These are phyloP conservation scores for Closterium sp. DNA, from an alignment of 139 green algal species.

Conservation along the genomic window DNA sequence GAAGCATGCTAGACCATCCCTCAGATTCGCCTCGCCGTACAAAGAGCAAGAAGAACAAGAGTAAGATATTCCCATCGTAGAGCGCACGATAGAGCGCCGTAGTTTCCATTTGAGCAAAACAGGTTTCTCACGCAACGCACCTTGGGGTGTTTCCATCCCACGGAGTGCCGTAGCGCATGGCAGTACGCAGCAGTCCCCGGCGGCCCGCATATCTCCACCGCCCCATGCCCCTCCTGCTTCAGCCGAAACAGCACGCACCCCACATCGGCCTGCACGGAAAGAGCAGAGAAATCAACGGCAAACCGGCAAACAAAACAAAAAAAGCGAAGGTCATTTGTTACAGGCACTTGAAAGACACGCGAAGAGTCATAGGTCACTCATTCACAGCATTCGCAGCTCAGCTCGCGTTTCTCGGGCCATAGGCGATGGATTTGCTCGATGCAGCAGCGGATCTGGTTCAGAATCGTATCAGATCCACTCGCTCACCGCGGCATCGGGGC, in stretches of 20 bases:
- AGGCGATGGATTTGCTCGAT: not conserved
- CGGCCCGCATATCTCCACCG: constrained; percentile 20
- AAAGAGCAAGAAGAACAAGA: no score
- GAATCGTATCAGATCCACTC: not conserved
- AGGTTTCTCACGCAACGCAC: not conserved
- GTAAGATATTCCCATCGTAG: no score
- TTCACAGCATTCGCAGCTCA: no score
- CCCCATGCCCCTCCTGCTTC: constrained; percentile 33
- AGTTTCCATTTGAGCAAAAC: no score
- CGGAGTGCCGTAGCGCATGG: constrained; percentile 47
- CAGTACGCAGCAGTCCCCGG: constrained; percentile 26
- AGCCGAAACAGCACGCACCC: constrained; percentile 43
- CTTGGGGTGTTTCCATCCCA: constrained; percentile 45
- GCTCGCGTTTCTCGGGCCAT: not conserved
- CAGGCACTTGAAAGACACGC: no score
- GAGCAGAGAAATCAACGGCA: not conserved
- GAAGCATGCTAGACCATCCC: no score
- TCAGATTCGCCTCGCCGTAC: no score
- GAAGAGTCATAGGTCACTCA: no score
- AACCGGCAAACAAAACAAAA: no score
- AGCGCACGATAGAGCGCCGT: no score
- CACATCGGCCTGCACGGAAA: constrained; percentile 30
- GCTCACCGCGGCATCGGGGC: not conserved
- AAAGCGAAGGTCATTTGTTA: no score
- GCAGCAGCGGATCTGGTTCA: not conserved